Base-by-base conservation (phyloP, 768 basidiomycete genomes). In the Sporobolomyces pararoseus region DNA sequence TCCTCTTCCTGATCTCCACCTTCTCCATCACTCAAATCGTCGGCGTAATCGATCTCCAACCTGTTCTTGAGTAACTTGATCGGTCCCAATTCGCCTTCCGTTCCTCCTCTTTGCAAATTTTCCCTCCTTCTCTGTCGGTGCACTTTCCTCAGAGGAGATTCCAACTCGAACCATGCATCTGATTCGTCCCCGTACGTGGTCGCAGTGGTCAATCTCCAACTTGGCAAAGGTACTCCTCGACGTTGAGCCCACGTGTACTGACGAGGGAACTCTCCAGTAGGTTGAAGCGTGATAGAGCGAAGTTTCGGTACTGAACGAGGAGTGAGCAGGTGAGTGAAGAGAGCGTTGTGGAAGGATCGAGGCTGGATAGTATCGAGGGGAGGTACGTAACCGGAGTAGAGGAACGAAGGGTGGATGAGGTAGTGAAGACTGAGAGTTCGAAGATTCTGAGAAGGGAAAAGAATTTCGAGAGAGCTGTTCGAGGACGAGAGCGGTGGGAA, bases 51-150 rank as follows among this genome's bases (percentile, higher is more conserved):
- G 7, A 59, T 34, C 50, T 70, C 68, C n/a, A 25, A 4, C 21
- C 51, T 10, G 46, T 64, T 70, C 63, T 53, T 59, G 23, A 29
- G 65, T 42, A 64, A 17, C 42, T 34, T 32, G 4, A 65, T 52
- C 57, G n/a, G 3, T 9, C 34, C 32, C 23, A 16, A 1, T 34
- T n/a, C 54, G 29, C 3, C 51, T 21, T 34, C n/a, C n/a, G n/a
- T 1, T 42, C 3, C 68, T 39, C 27, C 23, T 2, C 39, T 4
- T 39, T 29, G 29, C 47, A n/a, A 34, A 7, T 9, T 12, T n/a
- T 62, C 54, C 31, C 32, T 47, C 44, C 54, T 13, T 35, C 37
- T 7, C 31, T 44, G 37, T n/a, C 34, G 47, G 34, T 50, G 32
- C 39, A 62, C 31, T 17, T 21, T 12, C 4, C 34, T 23, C 13